Evolutionary conservation across 1,139 yeast genomes (phyloP).

Genomic region (Taphrina confusa): DNA sequence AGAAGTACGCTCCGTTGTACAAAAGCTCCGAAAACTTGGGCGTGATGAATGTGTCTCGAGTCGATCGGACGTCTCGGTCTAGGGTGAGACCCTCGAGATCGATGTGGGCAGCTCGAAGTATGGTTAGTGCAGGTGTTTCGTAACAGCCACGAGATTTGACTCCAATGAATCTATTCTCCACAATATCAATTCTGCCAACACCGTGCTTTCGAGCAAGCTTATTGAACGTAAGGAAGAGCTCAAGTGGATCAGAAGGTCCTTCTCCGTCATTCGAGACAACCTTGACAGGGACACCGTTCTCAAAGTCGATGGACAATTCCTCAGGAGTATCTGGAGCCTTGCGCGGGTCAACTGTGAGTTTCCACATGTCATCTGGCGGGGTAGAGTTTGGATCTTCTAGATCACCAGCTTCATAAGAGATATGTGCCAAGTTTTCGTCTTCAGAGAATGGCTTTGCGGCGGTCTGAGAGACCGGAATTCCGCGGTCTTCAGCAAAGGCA

Average conservation of each 20-base stretch:
- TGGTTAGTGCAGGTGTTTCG: constrained; percentile 97
- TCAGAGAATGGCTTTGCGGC: constrained; percentile 99
- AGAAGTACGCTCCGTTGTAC: constrained; percentile 96
- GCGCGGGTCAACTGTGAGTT: constrained; percentile 89
- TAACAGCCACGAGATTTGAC: constrained; percentile 98
- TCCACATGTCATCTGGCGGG: constrained; percentile 99
- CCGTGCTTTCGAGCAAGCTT: constrained; percentile 97
- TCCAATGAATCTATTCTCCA: constrained; percentile 97
- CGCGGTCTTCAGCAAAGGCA: constrained; percentile 87
- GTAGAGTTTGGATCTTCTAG: constrained; percentile 97
- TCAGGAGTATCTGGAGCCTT: constrained; percentile 96
- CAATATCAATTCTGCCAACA: constrained; percentile 98
- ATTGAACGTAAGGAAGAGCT: constrained; percentile 87
- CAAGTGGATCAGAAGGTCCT: constrained; percentile 79
- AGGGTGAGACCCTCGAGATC: constrained; percentile 95
- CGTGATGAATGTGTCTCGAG: constrained; percentile 95
- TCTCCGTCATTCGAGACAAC: constrained; percentile 63
- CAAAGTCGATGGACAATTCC: constrained; percentile 76
- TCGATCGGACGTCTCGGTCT: constrained; percentile 95
- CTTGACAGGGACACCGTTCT: constrained; percentile 84
- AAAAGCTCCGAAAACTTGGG: constrained; percentile 85
- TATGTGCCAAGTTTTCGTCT: constrained; percentile 98
- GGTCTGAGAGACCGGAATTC: constrained; percentile 93
- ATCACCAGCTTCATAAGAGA: constrained; percentile 98
- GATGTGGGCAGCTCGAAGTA: constrained; percentile 89